Evolutionary conservation across 345 rosid species (phyloP).

Genomic region (Capsella bursapastoris): DNA sequence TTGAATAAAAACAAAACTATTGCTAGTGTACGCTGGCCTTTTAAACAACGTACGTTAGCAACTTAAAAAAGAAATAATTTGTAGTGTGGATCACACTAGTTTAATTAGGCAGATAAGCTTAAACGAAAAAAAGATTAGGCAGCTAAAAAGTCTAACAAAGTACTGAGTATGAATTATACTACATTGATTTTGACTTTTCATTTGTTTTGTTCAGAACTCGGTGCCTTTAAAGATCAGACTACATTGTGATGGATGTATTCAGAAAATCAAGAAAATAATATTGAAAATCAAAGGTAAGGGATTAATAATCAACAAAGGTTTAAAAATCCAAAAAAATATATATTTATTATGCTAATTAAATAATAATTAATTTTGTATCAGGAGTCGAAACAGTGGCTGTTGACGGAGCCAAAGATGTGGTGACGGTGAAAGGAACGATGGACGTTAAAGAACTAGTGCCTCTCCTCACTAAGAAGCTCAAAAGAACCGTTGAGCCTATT

Average conservation of each 20-base stretch:
- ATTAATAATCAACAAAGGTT: neutral
- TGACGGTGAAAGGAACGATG: constrained; percentile 79
- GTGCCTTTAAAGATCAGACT: constrained; percentile 60
- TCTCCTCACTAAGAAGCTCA: constrained; percentile 59
- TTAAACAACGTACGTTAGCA: constrained; percentile 6
- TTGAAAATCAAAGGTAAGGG: constrained; percentile 53
- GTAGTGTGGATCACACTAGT: constrained; percentile 14
- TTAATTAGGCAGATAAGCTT: constrained; percentile 13
- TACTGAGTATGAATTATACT: neutral
- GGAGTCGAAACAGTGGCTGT: constrained; percentile 66
- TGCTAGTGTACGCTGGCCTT: neutral
- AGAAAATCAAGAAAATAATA: constrained; percentile 57
- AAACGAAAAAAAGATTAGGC: constrained; percentile 12
- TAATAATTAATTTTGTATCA: constrained; percentile 36
- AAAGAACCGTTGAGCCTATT: constrained; percentile 66
- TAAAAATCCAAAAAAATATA: neutral
- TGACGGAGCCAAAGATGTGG: constrained; percentile 66
- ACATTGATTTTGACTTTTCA: constrained; percentile 10
- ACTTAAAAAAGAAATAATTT: neutral
- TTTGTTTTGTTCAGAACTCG: constrained; percentile 47
- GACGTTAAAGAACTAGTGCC: constrained; percentile 65
- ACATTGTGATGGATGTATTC: constrained; percentile 76
- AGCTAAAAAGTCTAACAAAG: constrained; percentile 11
- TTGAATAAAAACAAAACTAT: constrained; percentile 16
- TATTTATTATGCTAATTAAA: neutral